These are phyloP conservation scores for Cyclotella distinguenda DNA, from an alignment of 108 stramenopile genomes.

Conservation along the genomic window DNA sequence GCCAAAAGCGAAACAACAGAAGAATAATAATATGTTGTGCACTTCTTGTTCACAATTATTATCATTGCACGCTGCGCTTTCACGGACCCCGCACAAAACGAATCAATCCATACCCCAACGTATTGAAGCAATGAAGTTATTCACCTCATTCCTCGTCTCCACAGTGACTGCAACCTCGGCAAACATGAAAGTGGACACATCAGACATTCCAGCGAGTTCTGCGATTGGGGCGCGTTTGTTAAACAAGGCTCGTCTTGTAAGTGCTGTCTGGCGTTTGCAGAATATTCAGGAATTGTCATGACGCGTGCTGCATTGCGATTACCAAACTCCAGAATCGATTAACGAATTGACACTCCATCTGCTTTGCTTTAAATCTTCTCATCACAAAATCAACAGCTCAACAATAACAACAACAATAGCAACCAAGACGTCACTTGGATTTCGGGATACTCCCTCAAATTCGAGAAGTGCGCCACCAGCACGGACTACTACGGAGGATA, in stretches of 20 bases:
- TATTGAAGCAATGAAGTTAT: conserved; percentile 1
- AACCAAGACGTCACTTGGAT: conserved; percentile 52
- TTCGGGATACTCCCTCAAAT: conserved; percentile 70
- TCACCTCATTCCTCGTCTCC: conserved; percentile 27
- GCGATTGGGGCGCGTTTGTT: conserved; percentile 47
- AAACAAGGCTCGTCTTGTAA: conserved; percentile 50
- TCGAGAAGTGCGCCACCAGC: conserved; percentile 40
- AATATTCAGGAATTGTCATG: conserved; percentile 31
- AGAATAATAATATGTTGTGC: too few species aligned
- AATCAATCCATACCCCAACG: neutral
- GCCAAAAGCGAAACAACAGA: too few species aligned
- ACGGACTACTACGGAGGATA: conserved; percentile 46
- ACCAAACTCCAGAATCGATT: neutral
- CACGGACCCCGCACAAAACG: too few species aligned
- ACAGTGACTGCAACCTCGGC: conserved; percentile 16
- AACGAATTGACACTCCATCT: too few species aligned
- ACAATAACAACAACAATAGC: conserved; percentile 36
- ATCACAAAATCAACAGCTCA: neutral
- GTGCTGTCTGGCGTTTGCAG: conserved; percentile 24
- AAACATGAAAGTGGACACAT: conserved; percentile 8
- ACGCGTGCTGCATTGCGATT: neutral
- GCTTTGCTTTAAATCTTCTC: too few species aligned
- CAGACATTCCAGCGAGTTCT: conserved; percentile 39
- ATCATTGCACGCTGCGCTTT: too few species aligned
- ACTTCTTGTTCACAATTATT: too few species aligned